These are phyloP conservation scores for Boletus albobrunnescens DNA, from an alignment of 1,284 basidiomycete species.

Conservation along the genomic window DNA sequence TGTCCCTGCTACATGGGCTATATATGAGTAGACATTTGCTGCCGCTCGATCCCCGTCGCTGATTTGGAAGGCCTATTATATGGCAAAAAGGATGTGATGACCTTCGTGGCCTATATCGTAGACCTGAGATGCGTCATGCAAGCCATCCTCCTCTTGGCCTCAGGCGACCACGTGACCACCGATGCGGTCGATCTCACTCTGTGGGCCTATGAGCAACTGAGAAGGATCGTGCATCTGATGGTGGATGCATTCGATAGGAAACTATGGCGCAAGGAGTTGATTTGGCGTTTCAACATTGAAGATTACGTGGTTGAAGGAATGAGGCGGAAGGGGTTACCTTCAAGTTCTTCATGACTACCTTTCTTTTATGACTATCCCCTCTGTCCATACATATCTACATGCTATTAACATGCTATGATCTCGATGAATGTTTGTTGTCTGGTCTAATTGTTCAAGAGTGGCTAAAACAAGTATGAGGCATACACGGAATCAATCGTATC, in stretches of 20 bases:
- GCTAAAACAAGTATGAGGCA: too few relatives aligned
- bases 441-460: too few relatives aligned
- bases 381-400: too few relatives aligned
- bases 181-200: not conserved
- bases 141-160: slow-evolving; percentile 13
- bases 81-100: slow-evolving; percentile 11
- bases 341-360: not conserved
- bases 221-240: not conserved
- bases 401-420: too few relatives aligned
- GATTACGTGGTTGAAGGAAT: slow-evolving; percentile 5
- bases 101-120: slow-evolving; percentile 25
- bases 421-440: too few relatives aligned
- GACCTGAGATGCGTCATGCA: slow-evolving; percentile 26
- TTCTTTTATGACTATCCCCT: too few relatives aligned
- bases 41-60: not conserved
- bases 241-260: not conserved
- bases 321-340: not conserved
- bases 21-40: slow-evolving; percentile 6
- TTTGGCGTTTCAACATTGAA: slow-evolving; percentile 11
- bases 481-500: too few relatives aligned
- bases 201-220: not conserved
- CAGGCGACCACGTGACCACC: not conserved
- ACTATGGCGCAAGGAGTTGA: slow-evolving; percentile 5
- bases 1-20: too few relatives aligned
- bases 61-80: not conserved